A percentile compares a stretch with the other conserved stretches of the same genome.
Conservation (phyloP, 2,329 filamentous ascomycete genomes). For the Colletotrichum liriopes region DNA sequence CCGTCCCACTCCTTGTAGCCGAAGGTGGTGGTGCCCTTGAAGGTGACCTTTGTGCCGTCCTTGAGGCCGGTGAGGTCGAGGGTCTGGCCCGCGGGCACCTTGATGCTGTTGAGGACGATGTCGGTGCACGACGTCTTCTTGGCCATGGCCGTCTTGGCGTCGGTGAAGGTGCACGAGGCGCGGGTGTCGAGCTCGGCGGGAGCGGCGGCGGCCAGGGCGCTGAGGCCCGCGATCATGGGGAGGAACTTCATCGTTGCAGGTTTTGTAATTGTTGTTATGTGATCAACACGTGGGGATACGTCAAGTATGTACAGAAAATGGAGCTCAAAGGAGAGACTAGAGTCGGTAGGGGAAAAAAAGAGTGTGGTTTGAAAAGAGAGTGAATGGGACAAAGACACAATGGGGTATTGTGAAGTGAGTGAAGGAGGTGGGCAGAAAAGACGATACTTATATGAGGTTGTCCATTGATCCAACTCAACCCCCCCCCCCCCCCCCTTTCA, state of each 20-base stretch:
- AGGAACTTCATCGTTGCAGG: slow-evolving; percentile 33
- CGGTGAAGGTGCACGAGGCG: slow-evolving; percentile 68
- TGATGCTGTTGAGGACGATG: slow-evolving; percentile 68
- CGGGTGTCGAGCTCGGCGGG: slow-evolving; percentile 43
- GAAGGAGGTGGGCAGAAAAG: slow-evolving; percentile 6
- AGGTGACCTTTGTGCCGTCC: slow-evolving; percentile 66
- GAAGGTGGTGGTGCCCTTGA: slow-evolving; percentile 76
- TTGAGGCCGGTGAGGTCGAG: slow-evolving; percentile 71
- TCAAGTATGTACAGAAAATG: slow-evolving; percentile 24
- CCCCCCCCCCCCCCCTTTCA: too few relatives aligned
- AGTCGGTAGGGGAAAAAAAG: slow-evolving; percentile 23
- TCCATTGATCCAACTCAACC: background rate
- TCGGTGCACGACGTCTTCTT: slow-evolving; percentile 68
- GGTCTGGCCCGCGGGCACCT: slow-evolving; percentile 71
- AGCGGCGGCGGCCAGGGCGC: slow-evolving; percentile 48
- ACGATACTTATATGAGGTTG: slow-evolving; percentile 16
- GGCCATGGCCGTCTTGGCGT: slow-evolving; percentile 62
- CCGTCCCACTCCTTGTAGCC: slow-evolving; percentile 77
- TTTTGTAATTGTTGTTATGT: slow-evolving; percentile 7
- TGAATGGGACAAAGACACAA: slow-evolving; percentile 31
- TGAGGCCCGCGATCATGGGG: slow-evolving; percentile 45
- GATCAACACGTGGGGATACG: slow-evolving; percentile 24
- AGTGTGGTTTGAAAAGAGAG: slow-evolving; percentile 25
- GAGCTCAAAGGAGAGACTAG: slow-evolving; percentile 19
- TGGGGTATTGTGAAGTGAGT: background rate